Evolutionary conservation across 345 rosid genomes (phyloP).

Genomic region (Arabidopsis arenosa): DNA sequence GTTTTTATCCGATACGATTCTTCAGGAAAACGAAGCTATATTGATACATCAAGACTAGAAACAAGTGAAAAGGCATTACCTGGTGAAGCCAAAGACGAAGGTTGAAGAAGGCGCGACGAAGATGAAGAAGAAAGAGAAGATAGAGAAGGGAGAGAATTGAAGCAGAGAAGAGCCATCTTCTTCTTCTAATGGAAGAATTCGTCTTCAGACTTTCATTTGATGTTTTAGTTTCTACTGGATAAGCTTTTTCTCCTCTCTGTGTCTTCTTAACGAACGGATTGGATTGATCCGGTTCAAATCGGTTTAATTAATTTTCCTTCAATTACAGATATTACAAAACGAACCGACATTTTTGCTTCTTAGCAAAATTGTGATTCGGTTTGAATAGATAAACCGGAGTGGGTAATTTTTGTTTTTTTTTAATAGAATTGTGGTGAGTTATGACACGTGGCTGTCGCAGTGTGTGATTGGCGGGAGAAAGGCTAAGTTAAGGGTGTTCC

Average conservation of each 20-base stretch:
- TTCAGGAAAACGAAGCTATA: background rate
- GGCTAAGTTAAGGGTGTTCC: slow-evolving; percentile 43
- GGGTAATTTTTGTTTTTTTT: background rate
- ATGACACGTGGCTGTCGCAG: slow-evolving; percentile 24
- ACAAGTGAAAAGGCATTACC: slow-evolving; percentile 24
- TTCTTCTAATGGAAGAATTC: slow-evolving; percentile 16
- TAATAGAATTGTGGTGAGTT: background rate
- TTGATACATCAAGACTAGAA: no score
- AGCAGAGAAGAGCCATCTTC: slow-evolving; percentile 49
- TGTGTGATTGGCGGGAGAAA: slow-evolving; percentile 25
- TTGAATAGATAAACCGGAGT: slow-evolving; percentile 7
- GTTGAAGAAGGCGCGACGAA: slow-evolving; percentile 15
- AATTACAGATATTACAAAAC: no score
- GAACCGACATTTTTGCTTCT: no score
- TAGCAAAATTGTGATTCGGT: no score
- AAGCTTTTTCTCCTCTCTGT: slow-evolving; percentile 21
- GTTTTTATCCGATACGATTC: background rate
- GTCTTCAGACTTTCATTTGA: slow-evolving; percentile 36
- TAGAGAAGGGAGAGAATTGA: slow-evolving; percentile 43
- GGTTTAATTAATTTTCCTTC: no score
- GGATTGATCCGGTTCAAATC: slow-evolving; percentile 26
- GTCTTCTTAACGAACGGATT: slow-evolving; percentile 37
- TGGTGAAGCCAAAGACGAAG: slow-evolving; percentile 35
- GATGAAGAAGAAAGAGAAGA: slow-evolving; percentile 29
- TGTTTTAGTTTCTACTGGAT: slow-evolving; percentile 29